phyloP scores from a whole-genome alignment of 441 rosid species.

The Erodium trifolium region DNA sequence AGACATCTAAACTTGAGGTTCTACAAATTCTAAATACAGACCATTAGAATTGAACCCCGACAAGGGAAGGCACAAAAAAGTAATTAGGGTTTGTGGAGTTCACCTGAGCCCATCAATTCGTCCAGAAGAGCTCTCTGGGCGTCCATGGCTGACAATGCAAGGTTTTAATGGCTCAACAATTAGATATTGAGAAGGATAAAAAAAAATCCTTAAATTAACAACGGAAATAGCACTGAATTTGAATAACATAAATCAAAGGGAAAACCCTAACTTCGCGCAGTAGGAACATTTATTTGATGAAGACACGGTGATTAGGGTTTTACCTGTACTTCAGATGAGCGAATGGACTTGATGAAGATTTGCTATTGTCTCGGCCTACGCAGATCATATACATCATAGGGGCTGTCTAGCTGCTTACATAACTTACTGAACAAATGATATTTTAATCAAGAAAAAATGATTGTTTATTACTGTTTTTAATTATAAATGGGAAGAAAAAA shows the following conservation, averaged over 20 bases:
- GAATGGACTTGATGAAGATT: background rate
- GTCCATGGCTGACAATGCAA: conserved; percentile 46
- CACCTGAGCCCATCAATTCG: conserved; percentile 98
- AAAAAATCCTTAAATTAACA: background rate
- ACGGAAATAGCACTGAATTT: background rate
- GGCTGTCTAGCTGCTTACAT: background rate
- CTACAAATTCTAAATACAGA: background rate
- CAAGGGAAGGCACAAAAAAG: background rate
- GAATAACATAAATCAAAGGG: background rate
- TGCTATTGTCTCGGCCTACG: background rate
- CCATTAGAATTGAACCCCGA: background rate
- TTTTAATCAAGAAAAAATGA: background rate
- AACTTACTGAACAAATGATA: too few relatives aligned
- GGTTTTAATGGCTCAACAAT: background rate
- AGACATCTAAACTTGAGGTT: background rate
- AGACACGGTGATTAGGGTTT: background rate
- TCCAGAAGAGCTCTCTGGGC: conserved; percentile 93
- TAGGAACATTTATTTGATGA: background rate
- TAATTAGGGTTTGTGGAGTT: conserved; percentile 4
- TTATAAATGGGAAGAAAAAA: too few relatives aligned
- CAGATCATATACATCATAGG: background rate
- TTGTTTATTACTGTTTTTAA: too few relatives aligned
- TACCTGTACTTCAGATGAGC: background rate
- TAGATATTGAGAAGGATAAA: background rate
- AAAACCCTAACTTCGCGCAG: background rate